Percentiles rank a stretch among this genome's conserved stretches.
Conservation (phyloP, 139 green algal species). For the Microglena sp. region DNA sequence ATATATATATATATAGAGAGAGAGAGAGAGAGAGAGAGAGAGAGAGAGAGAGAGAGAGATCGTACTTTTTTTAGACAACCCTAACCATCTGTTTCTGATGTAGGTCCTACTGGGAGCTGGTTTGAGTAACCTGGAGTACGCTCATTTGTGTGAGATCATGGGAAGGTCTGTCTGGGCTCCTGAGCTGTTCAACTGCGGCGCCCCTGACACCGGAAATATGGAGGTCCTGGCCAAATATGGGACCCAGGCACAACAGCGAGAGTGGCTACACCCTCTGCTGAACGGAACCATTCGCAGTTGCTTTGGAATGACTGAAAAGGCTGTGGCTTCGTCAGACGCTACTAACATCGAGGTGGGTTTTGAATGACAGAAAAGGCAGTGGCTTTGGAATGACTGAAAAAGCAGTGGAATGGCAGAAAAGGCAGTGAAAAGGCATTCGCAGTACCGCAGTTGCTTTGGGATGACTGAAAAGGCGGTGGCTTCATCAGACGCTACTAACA, state of each 20-base stretch:
- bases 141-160: conserved; percentile 73
- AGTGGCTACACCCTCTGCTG: conserved; percentile 90
- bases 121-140: conserved; percentile 90
- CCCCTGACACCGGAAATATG: conserved; percentile 99
- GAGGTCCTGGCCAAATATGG: conserved; percentile 86
- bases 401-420: not conserved
- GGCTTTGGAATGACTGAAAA: not conserved
- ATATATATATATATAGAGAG: no score
- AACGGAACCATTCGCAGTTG: conserved; percentile 77
- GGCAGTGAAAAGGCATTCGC: no score
- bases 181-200: conserved; percentile 97
- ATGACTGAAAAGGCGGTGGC: conserved; percentile 98
- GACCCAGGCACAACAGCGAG: conserved; percentile 69
- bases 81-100: no score
- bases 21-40: no score
- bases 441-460: conserved; percentile 81
- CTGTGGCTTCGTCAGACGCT: conserved; percentile 89
- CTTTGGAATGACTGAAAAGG: conserved; percentile 98
- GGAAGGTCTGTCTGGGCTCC: conserved; percentile 63
- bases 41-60: no score
- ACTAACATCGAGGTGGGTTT: conserved; percentile 81
- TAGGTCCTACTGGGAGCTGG: conserved; percentile 59
- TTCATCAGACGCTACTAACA: conserved; percentile 94
- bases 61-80: no score
- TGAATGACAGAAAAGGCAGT: no score